A percentile compares a stretch with the other conserved stretches of the same genome.
phyloP scores from a whole-genome alignment of 2,329 filamentous ascomycete genomes.

The Zopfia rhizophila region DNA sequence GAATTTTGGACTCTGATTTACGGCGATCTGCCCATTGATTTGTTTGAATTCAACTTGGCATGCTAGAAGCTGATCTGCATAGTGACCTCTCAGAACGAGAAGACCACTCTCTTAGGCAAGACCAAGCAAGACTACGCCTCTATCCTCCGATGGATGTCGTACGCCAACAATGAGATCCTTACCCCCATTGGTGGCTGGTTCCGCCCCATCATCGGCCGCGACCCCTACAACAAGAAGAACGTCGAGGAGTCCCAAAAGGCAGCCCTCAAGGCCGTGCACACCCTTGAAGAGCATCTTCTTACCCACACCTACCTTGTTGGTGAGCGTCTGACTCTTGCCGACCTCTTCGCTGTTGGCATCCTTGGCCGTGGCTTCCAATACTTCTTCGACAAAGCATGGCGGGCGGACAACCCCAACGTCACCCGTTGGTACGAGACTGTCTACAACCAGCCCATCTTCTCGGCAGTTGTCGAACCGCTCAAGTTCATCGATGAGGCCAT shows the following conservation, averaged over 20 bases:
- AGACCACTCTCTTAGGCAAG: constrained; percentile 98
- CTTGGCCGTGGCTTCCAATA: constrained; percentile 89
- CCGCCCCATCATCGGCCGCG: constrained; percentile 82
- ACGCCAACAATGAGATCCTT: constrained; percentile 89
- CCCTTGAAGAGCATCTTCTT: constrained; percentile 87
- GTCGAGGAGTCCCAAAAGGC: constrained; percentile 82
- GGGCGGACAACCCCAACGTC: constrained; percentile 82
- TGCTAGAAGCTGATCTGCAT: constrained; percentile 41
- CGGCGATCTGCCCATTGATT: constrained; percentile 53
- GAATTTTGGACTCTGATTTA: constrained; percentile 80
- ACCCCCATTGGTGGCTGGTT: constrained; percentile 80
- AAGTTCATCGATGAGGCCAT: constrained; percentile 83
- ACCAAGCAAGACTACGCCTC: constrained; percentile 99
- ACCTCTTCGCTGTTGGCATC: constrained; percentile 84
- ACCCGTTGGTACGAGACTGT: constrained; percentile 96
- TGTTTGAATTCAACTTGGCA: constrained; percentile 34
- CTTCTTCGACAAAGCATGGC: constrained; percentile 93
- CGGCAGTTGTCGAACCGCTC: constrained; percentile 78
- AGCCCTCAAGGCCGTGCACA: constrained; percentile 72
- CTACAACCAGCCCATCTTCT: constrained; percentile 91
- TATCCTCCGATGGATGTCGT: constrained; percentile 98
- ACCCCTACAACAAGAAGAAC: constrained; percentile 97
- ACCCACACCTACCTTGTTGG: constrained; percentile 97
- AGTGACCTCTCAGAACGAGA: constrained; percentile 99
- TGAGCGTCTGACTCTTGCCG: constrained; percentile 96